Percentiles rank a stretch among this genome's conserved stretches.
Conservation (phyloP, 345 rosid species). For the Populus alba region DNA sequence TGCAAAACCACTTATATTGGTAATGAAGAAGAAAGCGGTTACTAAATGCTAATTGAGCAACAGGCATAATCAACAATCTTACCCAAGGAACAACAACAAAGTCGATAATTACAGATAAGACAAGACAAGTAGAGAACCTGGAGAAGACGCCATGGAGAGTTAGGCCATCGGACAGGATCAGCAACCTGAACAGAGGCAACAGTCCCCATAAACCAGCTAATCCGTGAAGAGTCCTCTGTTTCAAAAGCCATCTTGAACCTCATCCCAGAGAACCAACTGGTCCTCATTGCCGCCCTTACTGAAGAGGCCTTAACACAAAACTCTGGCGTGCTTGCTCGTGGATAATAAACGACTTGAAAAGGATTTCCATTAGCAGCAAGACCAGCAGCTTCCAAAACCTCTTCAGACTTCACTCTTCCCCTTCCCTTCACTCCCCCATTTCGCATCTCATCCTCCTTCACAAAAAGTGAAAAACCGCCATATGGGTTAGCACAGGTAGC, state of each 20-base stretch:
- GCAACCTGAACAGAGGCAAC: conserved; percentile 40
- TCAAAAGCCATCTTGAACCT: conserved; percentile 34
- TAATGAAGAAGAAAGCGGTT: not conserved
- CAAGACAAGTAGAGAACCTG: conserved; percentile 44
- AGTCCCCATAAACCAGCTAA: conserved; percentile 34
- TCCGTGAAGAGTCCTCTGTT: conserved; percentile 30
- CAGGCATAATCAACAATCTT: not conserved
- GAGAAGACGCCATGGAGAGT: conserved; percentile 90
- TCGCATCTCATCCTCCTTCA: conserved; percentile 22
- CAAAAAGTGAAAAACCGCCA: conserved; percentile 15
- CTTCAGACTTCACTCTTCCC: conserved; percentile 24
- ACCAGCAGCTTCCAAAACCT: conserved; percentile 19
- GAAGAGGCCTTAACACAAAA: conserved; percentile 26
- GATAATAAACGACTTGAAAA: conserved; percentile 27
- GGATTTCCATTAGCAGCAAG: conserved; percentile 26
- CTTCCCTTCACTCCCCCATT: conserved; percentile 11
- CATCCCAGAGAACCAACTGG: conserved; percentile 30
- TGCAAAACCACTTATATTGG: not conserved
- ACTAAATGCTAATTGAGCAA: not conserved
- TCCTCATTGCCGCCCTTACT: conserved; percentile 21
- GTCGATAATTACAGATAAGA: not conserved
- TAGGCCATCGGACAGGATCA: conserved; percentile 81
- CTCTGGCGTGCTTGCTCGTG: conserved; percentile 26
- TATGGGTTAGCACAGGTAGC: not conserved
- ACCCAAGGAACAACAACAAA: not conserved